A percentile compares a stretch with the other conserved stretches of the same genome.
These are phyloP conservation scores for Kodamaea restingae DNA, from an alignment of 805 yeast genomes.

Conservation along the genomic window DNA sequence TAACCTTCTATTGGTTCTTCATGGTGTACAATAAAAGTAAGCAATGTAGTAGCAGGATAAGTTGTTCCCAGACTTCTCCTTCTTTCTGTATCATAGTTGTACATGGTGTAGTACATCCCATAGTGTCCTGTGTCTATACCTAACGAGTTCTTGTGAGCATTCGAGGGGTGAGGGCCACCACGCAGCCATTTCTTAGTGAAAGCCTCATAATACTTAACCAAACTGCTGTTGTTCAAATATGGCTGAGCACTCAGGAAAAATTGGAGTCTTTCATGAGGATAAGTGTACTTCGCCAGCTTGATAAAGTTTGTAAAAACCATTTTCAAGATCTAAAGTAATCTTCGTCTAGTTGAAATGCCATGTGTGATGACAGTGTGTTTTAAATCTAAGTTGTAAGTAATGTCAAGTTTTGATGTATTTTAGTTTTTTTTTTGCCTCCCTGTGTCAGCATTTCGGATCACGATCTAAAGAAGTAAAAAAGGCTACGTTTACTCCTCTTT, in stretches of 20 bases:
- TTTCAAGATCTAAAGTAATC: neutral
- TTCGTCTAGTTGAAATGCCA: too few relatives aligned
- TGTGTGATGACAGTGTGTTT: too few relatives aligned
- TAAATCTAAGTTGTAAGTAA: too few relatives aligned
- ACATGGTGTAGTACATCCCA: constrained; percentile 39
- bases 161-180: constrained; percentile 26
- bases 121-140: constrained; percentile 39
- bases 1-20: constrained; percentile 3
- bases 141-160: constrained; percentile 16
- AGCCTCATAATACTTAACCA: constrained; percentile 9
- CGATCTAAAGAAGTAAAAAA: too few relatives aligned
- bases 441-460: too few relatives aligned
- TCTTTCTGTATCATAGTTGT: constrained; percentile 30
- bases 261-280: constrained; percentile 17
- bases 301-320: constrained; percentile 13
- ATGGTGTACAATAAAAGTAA: constrained; percentile 9
- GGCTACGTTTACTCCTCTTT: too few relatives aligned
- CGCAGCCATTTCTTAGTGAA: constrained; percentile 16
- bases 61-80: constrained; percentile 8
- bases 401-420: too few relatives aligned
- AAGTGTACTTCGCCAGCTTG: constrained; percentile 14
- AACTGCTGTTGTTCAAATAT: constrained; percentile 15
- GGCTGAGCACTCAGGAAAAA: constrained; percentile 26
- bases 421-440: too few relatives aligned
- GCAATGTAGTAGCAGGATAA: constrained; percentile 9